phyloP scores from a whole-genome alignment of 352 stramenopile species.

The Pythium phragmitis region DNA sequence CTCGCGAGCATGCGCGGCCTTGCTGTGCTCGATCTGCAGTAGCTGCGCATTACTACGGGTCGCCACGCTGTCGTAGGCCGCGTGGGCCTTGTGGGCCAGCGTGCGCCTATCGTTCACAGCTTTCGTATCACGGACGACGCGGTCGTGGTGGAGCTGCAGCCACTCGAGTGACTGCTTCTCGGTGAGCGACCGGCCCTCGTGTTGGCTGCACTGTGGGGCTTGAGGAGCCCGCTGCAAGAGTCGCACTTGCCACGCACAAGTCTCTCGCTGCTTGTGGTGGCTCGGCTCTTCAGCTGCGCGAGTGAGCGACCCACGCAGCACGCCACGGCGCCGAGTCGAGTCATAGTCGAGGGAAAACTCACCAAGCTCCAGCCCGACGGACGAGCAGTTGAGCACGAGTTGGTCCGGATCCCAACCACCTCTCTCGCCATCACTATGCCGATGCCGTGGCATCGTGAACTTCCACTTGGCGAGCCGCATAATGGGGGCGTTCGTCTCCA shows the following conservation, averaged over 20 bases:
- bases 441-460: conserved; percentile 22
- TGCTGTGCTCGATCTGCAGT: conserved; percentile 49
- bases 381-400: conserved; percentile 26
- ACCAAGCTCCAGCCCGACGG: conserved; percentile 11
- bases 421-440: neutral
- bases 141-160: conserved; percentile 32
- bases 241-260: conserved; percentile 48
- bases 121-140: conserved; percentile 16
- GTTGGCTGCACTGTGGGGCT: neutral
- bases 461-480: conserved; percentile 55
- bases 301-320: conserved; percentile 16
- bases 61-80: conserved; percentile 47
- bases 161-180: conserved; percentile 39
- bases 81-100: conserved; percentile 37
- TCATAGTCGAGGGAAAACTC: conserved; percentile 25
- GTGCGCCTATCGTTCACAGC: conserved; percentile 23
- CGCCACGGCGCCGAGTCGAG: conserved; percentile 2
- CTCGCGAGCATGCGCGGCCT: conserved; percentile 36
- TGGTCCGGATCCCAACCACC: neutral
- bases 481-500: conserved; percentile 59
- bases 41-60: conserved; percentile 51
- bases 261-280: conserved; percentile 6
- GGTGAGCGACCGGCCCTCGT: conserved; percentile 21
- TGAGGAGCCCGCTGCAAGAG: conserved; percentile 34
- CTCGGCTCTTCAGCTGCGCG: neutral